Percentiles rank a stretch among this genome's conserved stretches.
These are phyloP conservation scores for Croton laevigatus DNA, from an alignment of 441 rosid genomes.

Conservation along the genomic window DNA sequence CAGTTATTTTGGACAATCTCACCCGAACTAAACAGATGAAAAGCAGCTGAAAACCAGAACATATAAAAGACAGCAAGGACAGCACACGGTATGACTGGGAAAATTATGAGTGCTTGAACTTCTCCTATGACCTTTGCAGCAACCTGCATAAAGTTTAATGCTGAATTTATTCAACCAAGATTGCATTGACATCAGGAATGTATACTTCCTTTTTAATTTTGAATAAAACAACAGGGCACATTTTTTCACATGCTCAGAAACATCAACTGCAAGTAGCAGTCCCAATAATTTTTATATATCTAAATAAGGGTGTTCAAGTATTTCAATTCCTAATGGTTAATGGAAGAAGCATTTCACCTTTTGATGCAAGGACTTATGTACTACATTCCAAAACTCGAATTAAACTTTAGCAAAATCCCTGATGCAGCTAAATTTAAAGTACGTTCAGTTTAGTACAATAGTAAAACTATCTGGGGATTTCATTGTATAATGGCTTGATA, in stretches of 20 bases:
- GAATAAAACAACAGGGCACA: not conserved
- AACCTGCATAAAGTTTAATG: slow-evolving; percentile 54
- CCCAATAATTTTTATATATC: not conserved
- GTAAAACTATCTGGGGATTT: not conserved
- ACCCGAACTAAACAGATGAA: slow-evolving; percentile 92
- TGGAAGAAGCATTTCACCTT: not conserved
- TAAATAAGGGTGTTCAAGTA: not conserved
- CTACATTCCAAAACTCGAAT: not conserved
- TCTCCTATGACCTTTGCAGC: slow-evolving; percentile 98
- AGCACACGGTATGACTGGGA: slow-evolving; percentile 73
- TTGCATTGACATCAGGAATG: not conserved
- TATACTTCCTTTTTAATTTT: not conserved
- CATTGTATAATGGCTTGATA: not conserved
- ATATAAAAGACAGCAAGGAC: slow-evolving; percentile 86
- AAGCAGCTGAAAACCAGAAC: slow-evolving; percentile 94
- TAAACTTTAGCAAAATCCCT: not conserved
- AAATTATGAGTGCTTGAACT: slow-evolving; percentile 90
- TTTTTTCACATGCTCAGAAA: not conserved
- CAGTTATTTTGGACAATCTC: slow-evolving; percentile 75
- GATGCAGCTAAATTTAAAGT: not conserved
- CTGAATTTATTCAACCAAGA: not conserved
- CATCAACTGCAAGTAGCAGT: slow-evolving; percentile 2
- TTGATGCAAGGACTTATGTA: not conserved
- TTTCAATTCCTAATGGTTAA: not conserved
- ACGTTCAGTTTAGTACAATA: not conserved